phyloP scores from a whole-genome alignment of 2,329 filamentous ascomycete species.

The Blumeriella jaapii region DNA sequence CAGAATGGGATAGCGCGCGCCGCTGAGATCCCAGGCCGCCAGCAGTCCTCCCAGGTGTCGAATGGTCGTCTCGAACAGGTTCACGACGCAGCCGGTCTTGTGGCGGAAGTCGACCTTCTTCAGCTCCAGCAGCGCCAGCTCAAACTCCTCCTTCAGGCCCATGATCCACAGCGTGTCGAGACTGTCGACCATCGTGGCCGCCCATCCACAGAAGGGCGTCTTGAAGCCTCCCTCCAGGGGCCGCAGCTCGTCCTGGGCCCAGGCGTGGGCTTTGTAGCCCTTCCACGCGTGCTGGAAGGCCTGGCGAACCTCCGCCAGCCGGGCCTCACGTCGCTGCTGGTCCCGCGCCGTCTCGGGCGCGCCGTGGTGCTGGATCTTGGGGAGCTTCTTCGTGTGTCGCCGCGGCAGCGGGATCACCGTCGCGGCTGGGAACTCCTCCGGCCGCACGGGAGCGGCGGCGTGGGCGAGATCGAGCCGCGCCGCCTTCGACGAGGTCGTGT shows the following conservation, averaged over 20 bases:
- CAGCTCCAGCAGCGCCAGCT: conserved; percentile 58
- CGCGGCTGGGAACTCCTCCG: too few relatives aligned
- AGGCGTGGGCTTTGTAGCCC: conserved; percentile 72
- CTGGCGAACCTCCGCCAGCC: conserved; percentile 15
- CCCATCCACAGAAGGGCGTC: conserved; percentile 86
- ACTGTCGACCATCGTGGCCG: conserved; percentile 75
- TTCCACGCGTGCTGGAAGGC: conserved; percentile 46
- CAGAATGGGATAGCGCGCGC: conserved; percentile 19
- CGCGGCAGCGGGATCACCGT: conserved; percentile 14
- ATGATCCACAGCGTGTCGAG: conserved; percentile 83
- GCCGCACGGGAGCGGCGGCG: too few relatives aligned
- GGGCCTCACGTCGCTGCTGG: conserved; percentile 10
- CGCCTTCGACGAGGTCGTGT: too few relatives aligned
- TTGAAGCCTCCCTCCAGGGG: conserved; percentile 56
- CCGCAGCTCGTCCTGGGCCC: conserved; percentile 76
- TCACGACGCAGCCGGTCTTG: conserved; percentile 23
- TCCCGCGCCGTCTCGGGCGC: conserved; percentile 10
- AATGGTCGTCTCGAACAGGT: conserved; percentile 32
- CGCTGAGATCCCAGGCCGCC: conserved; percentile 28
- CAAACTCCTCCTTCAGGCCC: conserved; percentile 65
- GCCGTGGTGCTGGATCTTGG: conserved; percentile 19
- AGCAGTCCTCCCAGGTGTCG: conserved; percentile 30
- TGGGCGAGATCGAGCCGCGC: too few relatives aligned
- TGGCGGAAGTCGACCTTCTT: conserved; percentile 40
- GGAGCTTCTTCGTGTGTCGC: conserved; percentile 12